Conservation (phyloP, 495 filamentous ascomycete species). For the Penicillium angulare region DNA sequence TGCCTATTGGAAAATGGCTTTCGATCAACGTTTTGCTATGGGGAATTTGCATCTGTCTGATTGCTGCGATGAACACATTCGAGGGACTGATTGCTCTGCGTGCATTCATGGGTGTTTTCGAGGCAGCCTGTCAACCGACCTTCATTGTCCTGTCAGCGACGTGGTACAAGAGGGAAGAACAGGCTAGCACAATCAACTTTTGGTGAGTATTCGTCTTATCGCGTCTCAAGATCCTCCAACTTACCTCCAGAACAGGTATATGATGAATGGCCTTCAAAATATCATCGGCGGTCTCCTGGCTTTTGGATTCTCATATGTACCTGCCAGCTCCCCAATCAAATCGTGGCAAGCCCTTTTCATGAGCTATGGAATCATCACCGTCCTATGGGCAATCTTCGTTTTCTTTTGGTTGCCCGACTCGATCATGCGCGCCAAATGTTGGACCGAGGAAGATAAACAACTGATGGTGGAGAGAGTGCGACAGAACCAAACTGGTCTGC, state of each 20-base stretch:
- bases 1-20: conserved; percentile 60
- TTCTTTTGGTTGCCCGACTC: conserved; percentile 45
- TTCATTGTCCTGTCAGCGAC: conserved; percentile 58
- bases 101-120: conserved; percentile 63
- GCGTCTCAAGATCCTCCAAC: neutral
- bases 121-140: conserved; percentile 60
- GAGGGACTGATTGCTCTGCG: conserved; percentile 52
- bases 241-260: conserved; percentile 41
- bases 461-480: conserved; percentile 48
- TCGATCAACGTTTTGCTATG: conserved; percentile 59
- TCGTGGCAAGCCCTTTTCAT: conserved; percentile 59
- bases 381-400: conserved; percentile 47
- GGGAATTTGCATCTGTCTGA: conserved; percentile 53
- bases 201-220: conserved; percentile 45
- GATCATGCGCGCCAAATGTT: conserved; percentile 44
- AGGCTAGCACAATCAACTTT: conserved; percentile 59
- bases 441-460: conserved; percentile 43
- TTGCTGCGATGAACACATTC: conserved; percentile 57
- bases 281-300: conserved; percentile 53
- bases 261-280: conserved; percentile 61
- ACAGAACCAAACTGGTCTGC: conserved; percentile 50
- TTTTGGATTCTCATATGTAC: conserved; percentile 55
- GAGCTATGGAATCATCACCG: conserved; percentile 50
- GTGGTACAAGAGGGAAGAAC: conserved; percentile 69
- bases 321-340: conserved; percentile 32